A percentile compares a stretch with the other conserved stretches of the same genome.
These are phyloP conservation scores for Neofusicoccum umdonicola DNA, from an alignment of 2,329 filamentous ascomycete species.

Conservation along the genomic window DNA sequence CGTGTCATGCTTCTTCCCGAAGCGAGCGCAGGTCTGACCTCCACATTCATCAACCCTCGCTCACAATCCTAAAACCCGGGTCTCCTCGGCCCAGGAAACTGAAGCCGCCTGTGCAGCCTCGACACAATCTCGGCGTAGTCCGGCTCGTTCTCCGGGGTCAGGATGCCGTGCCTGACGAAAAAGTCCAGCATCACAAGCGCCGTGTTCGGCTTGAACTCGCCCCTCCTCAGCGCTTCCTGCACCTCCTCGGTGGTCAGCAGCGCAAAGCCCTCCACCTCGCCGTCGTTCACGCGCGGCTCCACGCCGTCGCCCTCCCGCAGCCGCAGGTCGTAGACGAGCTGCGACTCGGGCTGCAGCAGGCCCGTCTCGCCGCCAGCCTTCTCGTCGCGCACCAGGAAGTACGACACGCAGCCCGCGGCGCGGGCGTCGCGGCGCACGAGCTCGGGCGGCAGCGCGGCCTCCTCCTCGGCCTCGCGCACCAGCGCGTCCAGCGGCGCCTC, in stretches of 20 bases:
- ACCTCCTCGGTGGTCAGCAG: conserved; percentile 75
- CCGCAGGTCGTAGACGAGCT: conserved; percentile 89
- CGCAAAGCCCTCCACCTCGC: conserved; percentile 83
- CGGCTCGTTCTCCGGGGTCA: conserved; percentile 76
- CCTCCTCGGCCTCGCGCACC: conserved; percentile 82
- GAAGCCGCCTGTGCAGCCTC: conserved; percentile 73
- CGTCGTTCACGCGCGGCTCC: conserved; percentile 76
- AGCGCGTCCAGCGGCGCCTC: conserved; percentile 79
- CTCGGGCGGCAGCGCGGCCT: conserved; percentile 73
- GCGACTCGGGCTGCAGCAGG: conserved; percentile 82
- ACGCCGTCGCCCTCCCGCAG: conserved; percentile 59
- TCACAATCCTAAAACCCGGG: no score
- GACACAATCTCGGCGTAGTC: conserved; percentile 72
- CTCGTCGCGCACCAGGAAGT: conserved; percentile 76
- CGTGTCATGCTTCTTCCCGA: no score
- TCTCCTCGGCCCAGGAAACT: conserved; percentile 57
- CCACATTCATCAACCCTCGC: no score
- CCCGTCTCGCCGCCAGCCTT: conserved; percentile 76
- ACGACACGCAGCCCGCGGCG: conserved; percentile 72
- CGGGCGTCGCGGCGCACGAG: conserved; percentile 62
- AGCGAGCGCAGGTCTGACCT: no score
- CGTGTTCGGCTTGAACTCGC: conserved; percentile 91
- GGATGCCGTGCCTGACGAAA: conserved; percentile 77
- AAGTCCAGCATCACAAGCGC: conserved; percentile 83
- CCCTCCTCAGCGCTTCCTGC: conserved; percentile 63